phyloP scores from a whole-genome alignment of 148 eudicot species.

The Mesembryanthemum crystallinum region DNA sequence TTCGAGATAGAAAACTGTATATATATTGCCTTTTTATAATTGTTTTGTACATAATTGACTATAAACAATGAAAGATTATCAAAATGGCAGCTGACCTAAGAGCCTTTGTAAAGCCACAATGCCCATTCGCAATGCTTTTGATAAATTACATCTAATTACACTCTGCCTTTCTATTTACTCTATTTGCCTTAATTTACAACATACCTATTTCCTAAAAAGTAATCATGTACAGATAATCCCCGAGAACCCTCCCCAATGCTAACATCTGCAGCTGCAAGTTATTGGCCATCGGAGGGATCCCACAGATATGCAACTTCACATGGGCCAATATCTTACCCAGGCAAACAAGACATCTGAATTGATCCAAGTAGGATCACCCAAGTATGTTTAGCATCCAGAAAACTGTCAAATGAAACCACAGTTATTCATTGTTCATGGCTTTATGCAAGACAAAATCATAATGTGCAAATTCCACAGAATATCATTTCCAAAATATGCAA shows the following conservation, averaged over 20 bases:
- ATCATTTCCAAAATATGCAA: neutral
- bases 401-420: constrained; percentile 9
- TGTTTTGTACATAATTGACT: constrained; percentile 28
- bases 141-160: constrained; percentile 38
- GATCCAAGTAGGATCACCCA: neutral
- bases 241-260: constrained; percentile 1
- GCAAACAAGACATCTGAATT: neutral
- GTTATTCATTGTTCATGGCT: neutral
- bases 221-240: constrained; percentile 27
- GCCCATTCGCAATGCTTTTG: constrained; percentile 27
- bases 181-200: constrained; percentile 41
- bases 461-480: neutral
- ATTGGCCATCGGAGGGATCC: neutral
- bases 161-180: constrained; percentile 30
- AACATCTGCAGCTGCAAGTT: constrained; percentile 8
- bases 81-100: constrained; percentile 47
- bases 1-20: neutral
- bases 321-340: constrained; percentile 6
- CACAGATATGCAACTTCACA: neutral
- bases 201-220: constrained; percentile 6
- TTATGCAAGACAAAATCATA: neutral
- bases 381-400: constrained; percentile 4
- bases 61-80: constrained; percentile 30
- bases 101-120: constrained; percentile 33
- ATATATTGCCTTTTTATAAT: constrained; percentile 4